Evolutionary conservation across 2,329 filamentous ascomycete species (phyloP).

Genomic region (Aspergillus sp.): DNA sequence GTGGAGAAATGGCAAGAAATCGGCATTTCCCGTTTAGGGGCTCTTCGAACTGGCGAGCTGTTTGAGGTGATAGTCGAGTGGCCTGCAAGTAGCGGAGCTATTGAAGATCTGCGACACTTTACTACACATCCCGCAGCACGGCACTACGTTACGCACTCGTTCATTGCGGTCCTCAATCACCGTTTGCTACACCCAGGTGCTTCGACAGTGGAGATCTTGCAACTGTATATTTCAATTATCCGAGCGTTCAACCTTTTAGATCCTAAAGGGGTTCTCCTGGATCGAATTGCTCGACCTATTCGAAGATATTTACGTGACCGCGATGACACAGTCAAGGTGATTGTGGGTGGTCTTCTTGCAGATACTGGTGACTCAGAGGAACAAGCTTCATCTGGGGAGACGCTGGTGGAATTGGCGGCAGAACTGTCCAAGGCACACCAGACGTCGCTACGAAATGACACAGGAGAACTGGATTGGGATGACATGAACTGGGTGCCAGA

Average conservation of each 20-base stretch:
- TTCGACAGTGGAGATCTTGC: constrained; percentile 62
- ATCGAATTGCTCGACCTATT: constrained; percentile 62
- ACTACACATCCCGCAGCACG: constrained; percentile 51
- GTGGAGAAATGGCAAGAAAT: constrained; percentile 53
- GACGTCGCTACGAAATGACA: constrained; percentile 42
- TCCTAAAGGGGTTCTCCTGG: constrained; percentile 60
- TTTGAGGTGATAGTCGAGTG: constrained; percentile 61
- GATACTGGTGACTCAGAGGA: constrained; percentile 43
- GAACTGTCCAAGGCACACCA: constrained; percentile 44
- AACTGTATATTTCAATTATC: constrained; percentile 64
- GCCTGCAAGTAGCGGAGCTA: constrained; percentile 54
- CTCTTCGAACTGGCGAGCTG: constrained; percentile 51
- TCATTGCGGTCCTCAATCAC: constrained; percentile 49
- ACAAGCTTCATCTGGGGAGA: constrained; percentile 31
- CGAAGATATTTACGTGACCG: constrained; percentile 59
- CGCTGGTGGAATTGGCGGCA: constrained; percentile 48
- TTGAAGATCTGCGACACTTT: constrained; percentile 58
- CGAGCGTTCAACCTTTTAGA: constrained; percentile 60
- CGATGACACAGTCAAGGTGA: constrained; percentile 62
- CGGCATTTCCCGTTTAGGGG: constrained; percentile 51
- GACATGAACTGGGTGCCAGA: constrained; percentile 93
- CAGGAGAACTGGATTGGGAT: constrained; percentile 75
- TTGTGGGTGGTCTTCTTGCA: constrained; percentile 59
- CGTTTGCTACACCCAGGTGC: constrained; percentile 60
- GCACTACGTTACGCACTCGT: constrained; percentile 50